Percentiles rank a stretch among this genome's conserved stretches.
Evolutionary conservation across 805 yeast species (phyloP).

Genomic region (Ogataea dorogensis): DNA sequence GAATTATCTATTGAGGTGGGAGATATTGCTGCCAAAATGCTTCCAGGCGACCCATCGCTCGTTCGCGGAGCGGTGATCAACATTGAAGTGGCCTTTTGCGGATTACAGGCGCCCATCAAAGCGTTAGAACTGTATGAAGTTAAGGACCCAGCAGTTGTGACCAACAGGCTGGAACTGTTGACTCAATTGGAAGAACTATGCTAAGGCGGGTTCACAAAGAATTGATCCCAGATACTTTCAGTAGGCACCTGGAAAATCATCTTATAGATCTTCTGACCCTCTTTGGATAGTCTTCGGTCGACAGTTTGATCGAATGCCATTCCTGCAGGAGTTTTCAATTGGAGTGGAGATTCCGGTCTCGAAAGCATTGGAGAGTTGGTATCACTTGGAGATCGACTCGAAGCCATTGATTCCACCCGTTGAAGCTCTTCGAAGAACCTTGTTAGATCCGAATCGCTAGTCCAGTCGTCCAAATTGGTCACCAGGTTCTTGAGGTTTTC

Average conservation of each 20-base stretch:
- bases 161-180: constrained; percentile 14
- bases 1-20: constrained; percentile 13
- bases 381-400: constrained; percentile 24
- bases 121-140: constrained; percentile 26
- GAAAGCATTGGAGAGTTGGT: constrained; percentile 16
- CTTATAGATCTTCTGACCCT: constrained; percentile 57
- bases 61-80: constrained; percentile 25
- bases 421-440: constrained; percentile 50
- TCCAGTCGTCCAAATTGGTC: too few species aligned
- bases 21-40: constrained; percentile 9
- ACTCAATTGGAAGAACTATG: constrained; percentile 15
- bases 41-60: constrained; percentile 9
- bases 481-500: constrained; percentile 41
- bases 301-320: constrained; percentile 12
- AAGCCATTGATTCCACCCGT: constrained; percentile 27
- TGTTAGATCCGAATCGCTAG: constrained; percentile 39
- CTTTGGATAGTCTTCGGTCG: constrained; percentile 31
- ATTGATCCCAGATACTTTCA: constrained; percentile 69
- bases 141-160: constrained; percentile 17
- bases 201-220: constrained; percentile 38
- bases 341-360: constrained; percentile 3
- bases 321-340: constrained; percentile 1
- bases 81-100: constrained; percentile 22
- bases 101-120: constrained; percentile 8
- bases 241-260: constrained; percentile 62